Base-by-base conservation (phyloP, 768 basidiomycete species). In the Boletellus ananas region DNA sequence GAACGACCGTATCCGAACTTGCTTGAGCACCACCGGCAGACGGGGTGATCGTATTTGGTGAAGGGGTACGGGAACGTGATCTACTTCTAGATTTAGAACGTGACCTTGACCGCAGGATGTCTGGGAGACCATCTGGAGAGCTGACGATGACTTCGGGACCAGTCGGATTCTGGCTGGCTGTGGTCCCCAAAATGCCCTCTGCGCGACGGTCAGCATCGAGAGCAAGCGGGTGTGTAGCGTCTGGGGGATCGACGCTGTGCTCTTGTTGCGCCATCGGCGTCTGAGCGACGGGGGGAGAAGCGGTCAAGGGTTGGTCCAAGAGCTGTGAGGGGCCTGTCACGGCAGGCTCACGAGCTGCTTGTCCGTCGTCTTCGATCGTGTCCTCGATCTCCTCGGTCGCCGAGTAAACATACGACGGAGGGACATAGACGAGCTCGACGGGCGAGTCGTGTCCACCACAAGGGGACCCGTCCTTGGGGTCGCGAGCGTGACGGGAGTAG, bases 361-460 rank as follows among this genome's bases (percentile, higher is more conserved):
- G 33, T 66, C 64, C 25, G n/a, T 3, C 23, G 23, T 55, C 58
- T 16, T 54, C 41, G 51, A 52, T 56, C 9, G 53, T 57, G 23
- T 54, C 52, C 31, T 62, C 68, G 25, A 38, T 41, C 39, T 56
- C 58, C 10, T 57, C 58, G 1, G 36, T 17, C 17, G 59, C 16
- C 2, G 62, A 54, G 48, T 58, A 61, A 25, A 56, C 14, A 52
- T 71, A 74, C 4, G 65, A 60, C n/a, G 75, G 71, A 1, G 86
- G 86, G 14, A 84, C 83, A 60, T 87, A 88, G 20, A 88, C 86
- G 55, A 88, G 73, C 53, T 86, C 84, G 34, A 87, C 83, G 1
- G 81, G 79, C 0, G 78, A 74, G 45, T 74, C 73, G 37, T 72
- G 75, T 20, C 65, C 60, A 43, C 54, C 51, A 49, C 53, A 55